Base-by-base conservation (phyloP, 176 grass and related monocot genomes). In the Themeda triandra region DNA sequence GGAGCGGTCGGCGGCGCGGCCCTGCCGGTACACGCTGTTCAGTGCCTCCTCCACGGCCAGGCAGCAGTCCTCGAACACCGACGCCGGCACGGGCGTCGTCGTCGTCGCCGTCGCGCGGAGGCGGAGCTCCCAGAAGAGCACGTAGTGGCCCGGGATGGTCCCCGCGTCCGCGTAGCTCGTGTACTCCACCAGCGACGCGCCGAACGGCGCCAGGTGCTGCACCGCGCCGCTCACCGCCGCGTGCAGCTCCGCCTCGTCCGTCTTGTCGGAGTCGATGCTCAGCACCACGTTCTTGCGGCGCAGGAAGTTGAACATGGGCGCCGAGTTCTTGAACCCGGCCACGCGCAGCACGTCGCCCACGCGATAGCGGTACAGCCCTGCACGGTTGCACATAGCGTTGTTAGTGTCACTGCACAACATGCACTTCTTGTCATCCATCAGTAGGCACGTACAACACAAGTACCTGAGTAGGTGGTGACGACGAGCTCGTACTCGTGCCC, bases 71-170 rank as follows among this genome's bases (percentile, higher is more conserved):
- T 86, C 73, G 58, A 88, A 86, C 66, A 92, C 93, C 6, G 49
- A 62, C 41, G 81, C 83, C 33, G 85, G 82, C 81, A 85, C 89
- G 2, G 64, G 14, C 76, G 48, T 48, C 28, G 36, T 31, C 1
- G 45, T 19, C n/a, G n/a, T n/a, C n/a, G n/a, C n/a, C n/a, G n/a
- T n/a, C 5, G 24, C 69, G 53, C 31, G 3, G 69, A n/a, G n/a
- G 15, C 82, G 86, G 63, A 95, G 56, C 86, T 95, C 93, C 93
- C 93, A 95, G 93, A 86, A 95, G 0, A 95, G 81, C 46, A 95
- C 88, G 88, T 95, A 95, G 86, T 90, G 93, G 64, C 93, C 93
- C 0, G 93, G 88, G 59, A 80, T 79, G 31, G 71, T 71, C 23
- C 6, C 10, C 0, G 78, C 8, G 75, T 95, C 79, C 0, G 93